Percentiles rank a stretch among this genome's conserved stretches.
Conservation (phyloP, 768 basidiomycete species). For the Hebeloma cylindrosporum region DNA sequence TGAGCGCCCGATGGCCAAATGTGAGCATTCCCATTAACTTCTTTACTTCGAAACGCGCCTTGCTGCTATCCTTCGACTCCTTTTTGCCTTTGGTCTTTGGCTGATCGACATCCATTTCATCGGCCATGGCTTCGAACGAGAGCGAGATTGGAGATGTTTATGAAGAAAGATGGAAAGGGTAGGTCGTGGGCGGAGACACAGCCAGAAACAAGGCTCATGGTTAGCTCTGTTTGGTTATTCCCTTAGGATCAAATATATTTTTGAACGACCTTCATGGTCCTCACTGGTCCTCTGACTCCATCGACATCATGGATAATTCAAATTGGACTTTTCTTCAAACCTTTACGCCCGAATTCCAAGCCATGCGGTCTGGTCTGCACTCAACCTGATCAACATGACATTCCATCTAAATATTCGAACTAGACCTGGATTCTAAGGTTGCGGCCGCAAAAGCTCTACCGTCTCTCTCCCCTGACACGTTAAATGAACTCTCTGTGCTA, state of each 20-base stretch:
- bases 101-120: slow-evolving; percentile 56
- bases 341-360: slow-evolving; percentile 53
- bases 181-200: slow-evolving; percentile 1
- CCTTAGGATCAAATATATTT: slow-evolving; percentile 1
- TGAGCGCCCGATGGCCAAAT: neutral
- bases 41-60: slow-evolving; percentile 96
- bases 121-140: slow-evolving; percentile 39
- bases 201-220: neutral
- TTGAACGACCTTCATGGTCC: neutral
- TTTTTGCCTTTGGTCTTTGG: slow-evolving; percentile 49
- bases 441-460: slow-evolving; percentile 34
- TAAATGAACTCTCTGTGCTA: slow-evolving; percentile 48
- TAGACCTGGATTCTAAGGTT: slow-evolving; percentile 52
- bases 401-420: slow-evolving; percentile 10
- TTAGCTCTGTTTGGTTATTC: slow-evolving; percentile 7
- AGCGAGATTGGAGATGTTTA: neutral
- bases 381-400: slow-evolving; percentile 11
- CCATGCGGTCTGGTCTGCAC: slow-evolving; percentile 49
- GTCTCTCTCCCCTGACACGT: slow-evolving; percentile 30
- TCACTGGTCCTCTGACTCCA: neutral
- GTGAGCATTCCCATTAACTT: slow-evolving; percentile 62
- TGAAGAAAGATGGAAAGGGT: neutral
- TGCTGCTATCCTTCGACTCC: slow-evolving; percentile 56
- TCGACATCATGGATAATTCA: slow-evolving; percentile 27
- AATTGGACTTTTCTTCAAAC: slow-evolving; percentile 49